These are phyloP conservation scores for Sporothrix luriei DNA, from an alignment of 2,329 filamentous ascomycete species.

Conservation along the genomic window DNA sequence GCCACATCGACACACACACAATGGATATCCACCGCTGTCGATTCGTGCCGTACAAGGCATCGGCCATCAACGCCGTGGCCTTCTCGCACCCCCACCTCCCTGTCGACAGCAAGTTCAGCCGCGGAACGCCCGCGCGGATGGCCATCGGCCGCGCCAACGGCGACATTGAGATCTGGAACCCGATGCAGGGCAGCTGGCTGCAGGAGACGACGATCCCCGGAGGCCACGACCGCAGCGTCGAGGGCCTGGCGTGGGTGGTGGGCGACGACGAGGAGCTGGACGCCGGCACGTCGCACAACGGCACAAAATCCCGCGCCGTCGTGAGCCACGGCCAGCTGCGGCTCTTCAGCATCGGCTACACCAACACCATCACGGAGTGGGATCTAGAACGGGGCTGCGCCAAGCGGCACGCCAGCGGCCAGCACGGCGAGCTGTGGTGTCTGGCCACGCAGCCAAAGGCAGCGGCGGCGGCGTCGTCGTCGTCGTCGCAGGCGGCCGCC, in stretches of 20 bases:
- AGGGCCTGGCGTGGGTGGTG: constrained; percentile 88
- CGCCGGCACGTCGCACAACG: constrained; percentile 45
- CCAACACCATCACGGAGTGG: constrained; percentile 92
- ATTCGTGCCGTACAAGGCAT: constrained; percentile 89
- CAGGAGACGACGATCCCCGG: constrained; percentile 86
- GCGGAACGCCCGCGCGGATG: constrained; percentile 67
- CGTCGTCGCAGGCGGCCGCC: constrained; percentile 32
- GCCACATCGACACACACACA: constrained; percentile 2
- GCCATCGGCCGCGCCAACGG: constrained; percentile 92
- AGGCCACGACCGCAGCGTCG: constrained; percentile 81
- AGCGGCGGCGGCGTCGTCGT: constrained; percentile 35
- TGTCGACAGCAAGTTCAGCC: constrained; percentile 51
- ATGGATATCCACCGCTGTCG: constrained; percentile 98
- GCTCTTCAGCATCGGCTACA: constrained; percentile 95
- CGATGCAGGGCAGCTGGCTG: constrained; percentile 76
- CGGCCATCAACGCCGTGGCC: constrained; percentile 89
- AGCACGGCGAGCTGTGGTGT: constrained; percentile 97
- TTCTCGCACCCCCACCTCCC: constrained; percentile 74
- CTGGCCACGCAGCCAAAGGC: constrained; percentile 78
- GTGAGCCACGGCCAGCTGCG: constrained; percentile 71
- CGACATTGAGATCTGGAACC: constrained; percentile 98
- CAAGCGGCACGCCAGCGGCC: constrained; percentile 81
- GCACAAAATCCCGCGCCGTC: constrained; percentile 41
- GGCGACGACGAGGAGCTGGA: constrained; percentile 73
- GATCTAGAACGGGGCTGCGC: constrained; percentile 78